Conservation (phyloP, 345 rosid species). For the Gynandropsis gynandra region DNA sequence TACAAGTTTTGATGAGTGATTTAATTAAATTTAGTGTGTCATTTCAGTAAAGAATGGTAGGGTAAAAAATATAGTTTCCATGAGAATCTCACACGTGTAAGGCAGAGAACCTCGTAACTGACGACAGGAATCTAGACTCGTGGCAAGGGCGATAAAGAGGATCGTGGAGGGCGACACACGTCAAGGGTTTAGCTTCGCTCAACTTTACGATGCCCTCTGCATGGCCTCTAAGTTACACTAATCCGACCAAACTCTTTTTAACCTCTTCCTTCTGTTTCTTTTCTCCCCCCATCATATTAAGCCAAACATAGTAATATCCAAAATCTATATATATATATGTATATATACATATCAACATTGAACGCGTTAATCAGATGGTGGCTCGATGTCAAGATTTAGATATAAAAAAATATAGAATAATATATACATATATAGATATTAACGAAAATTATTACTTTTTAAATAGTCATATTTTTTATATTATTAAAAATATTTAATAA, state of each 20-base stretch:
- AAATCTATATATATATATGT: neutral
- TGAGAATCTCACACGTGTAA: constrained; percentile 15
- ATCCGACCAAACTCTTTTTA: constrained; percentile 28
- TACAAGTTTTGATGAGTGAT: no score
- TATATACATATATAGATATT: no score
- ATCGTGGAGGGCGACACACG: constrained; percentile 38
- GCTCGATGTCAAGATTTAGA: no score
- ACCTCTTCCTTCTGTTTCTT: constrained; percentile 22
- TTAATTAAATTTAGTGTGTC: no score
- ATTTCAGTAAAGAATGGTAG: no score
- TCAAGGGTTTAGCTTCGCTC: constrained; percentile 22
- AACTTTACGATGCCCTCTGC: constrained; percentile 55
- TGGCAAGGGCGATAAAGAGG: constrained; percentile 21
- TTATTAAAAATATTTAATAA: no score
- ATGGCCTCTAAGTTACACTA: constrained; percentile 45
- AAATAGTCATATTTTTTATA: no score
- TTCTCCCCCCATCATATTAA: constrained; percentile 10
- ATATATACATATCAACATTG: neutral
- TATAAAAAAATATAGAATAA: no score
- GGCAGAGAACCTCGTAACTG: constrained; percentile 18
- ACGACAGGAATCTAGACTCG: constrained; percentile 18
- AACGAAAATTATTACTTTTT: no score
- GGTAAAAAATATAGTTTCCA: constrained; percentile 1
- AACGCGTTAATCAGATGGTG: no score
- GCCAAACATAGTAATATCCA: neutral